These are phyloP conservation scores for Fusarium tupiense DNA, from an alignment of 2,329 filamentous ascomycete genomes.

Conservation along the genomic window DNA sequence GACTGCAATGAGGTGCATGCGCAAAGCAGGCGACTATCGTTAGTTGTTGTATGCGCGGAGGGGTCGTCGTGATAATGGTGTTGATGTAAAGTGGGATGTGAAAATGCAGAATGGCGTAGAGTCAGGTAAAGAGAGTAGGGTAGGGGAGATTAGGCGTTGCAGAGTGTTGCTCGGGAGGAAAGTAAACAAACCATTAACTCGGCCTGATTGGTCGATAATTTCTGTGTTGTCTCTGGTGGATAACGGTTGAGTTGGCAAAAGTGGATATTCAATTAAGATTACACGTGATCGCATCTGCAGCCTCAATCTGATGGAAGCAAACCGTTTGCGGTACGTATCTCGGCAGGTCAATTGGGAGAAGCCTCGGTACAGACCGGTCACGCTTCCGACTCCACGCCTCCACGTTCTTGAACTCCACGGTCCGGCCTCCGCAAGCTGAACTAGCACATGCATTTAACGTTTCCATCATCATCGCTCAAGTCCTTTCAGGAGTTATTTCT, in stretches of 20 bases:
- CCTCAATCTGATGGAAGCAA: background rate
- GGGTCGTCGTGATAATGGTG: constrained; percentile 17
- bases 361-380: constrained; percentile 48
- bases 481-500: constrained; percentile 1
- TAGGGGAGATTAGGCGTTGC: constrained; percentile 27
- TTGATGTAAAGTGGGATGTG: constrained; percentile 35
- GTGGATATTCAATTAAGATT: background rate
- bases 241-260: constrained; percentile 23
- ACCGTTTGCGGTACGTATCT: constrained; percentile 29
- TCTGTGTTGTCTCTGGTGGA: constrained; percentile 8
- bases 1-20: constrained; percentile 27
- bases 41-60: background rate
- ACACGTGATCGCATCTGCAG: constrained; percentile 27
- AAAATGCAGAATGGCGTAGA: constrained; percentile 28
- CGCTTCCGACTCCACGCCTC: constrained; percentile 42
- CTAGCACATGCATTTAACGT: constrained; percentile 45
- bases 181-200: constrained; percentile 53
- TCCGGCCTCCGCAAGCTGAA: constrained; percentile 31
- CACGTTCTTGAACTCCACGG: constrained; percentile 32
- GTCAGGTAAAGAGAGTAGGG: background rate
- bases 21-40: constrained; percentile 10
- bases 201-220: constrained; percentile 41
- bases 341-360: constrained; percentile 30
- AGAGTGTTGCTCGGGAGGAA: constrained; percentile 52
- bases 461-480: constrained; percentile 26